phyloP scores from a whole-genome alignment of 2,329 filamentous ascomycete species.

The Penicillium olsonii region DNA sequence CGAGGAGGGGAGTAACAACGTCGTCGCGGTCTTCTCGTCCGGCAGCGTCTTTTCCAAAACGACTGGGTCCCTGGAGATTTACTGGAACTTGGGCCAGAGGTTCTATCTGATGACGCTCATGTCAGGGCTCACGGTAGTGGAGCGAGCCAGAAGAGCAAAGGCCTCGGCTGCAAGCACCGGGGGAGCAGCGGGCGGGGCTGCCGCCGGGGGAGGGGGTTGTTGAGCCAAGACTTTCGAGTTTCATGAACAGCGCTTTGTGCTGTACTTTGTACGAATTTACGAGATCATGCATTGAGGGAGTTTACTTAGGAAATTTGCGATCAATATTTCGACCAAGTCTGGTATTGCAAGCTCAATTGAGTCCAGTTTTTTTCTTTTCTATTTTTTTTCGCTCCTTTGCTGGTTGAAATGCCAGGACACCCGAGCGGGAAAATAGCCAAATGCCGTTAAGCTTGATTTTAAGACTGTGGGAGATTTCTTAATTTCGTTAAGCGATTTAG shows the following conservation, averaged over 20 bases:
- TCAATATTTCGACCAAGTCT: too few species aligned
- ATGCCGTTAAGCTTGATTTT: not conserved
- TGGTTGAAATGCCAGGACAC: not conserved
- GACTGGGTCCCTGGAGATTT: slow-evolving; percentile 35
- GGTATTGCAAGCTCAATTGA: too few species aligned
- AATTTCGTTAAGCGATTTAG: not conserved
- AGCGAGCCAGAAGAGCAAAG: slow-evolving; percentile 22
- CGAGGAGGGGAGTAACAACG: slow-evolving; percentile 28
- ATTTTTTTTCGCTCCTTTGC: too few species aligned
- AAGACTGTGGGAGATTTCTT: not conserved
- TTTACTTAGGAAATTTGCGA: too few species aligned
- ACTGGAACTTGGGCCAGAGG: slow-evolving; percentile 24
- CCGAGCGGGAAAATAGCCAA: not conserved
- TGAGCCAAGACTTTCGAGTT: slow-evolving; percentile 4
- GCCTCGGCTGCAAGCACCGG: slow-evolving; percentile 15
- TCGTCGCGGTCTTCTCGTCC: slow-evolving; percentile 34
- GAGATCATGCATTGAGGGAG: not conserved
- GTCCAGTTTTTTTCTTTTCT: too few species aligned
- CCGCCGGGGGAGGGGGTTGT: slow-evolving; percentile 1
- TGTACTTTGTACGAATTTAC: not conserved
- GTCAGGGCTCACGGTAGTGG: slow-evolving; percentile 27
- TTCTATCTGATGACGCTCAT: slow-evolving; percentile 36
- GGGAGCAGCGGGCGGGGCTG: slow-evolving; percentile 9
- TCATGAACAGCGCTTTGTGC: not conserved
- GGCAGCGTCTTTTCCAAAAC: slow-evolving; percentile 29